Base-by-base conservation (phyloP, 805 yeast genomes). In the Metschnikowia kunwiensis region DNA sequence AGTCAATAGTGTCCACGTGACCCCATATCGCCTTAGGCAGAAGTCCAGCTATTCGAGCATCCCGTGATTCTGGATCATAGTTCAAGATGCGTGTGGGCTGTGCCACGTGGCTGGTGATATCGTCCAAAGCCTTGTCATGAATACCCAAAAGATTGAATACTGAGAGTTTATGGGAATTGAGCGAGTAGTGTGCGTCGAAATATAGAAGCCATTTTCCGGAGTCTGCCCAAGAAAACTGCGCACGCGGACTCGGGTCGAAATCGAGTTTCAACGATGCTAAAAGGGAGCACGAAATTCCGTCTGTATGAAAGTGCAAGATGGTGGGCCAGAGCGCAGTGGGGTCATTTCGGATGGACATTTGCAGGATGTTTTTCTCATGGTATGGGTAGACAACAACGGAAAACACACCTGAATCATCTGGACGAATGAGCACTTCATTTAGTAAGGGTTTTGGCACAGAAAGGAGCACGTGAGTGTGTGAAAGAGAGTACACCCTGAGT, bases 401-500 rank as follows among this genome's bases (percentile, higher is more conserved):
- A 70, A 70, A 68, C n/a, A 60, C 43, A 18, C 47, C 35, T 5
- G 40, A 26, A 13, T 40, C 30, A n/a, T 34, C 30, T 1, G 58
- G 56, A 11, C 59, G 51, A 5, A 46, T 22, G 6, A 53, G 15
- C 7, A 60, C 29, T 12, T 38, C 25, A 8, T 36, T 42, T 6
- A 45, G 30, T 1, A 54, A 33, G 1, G 74, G 74, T 37, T 63
- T 63, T 21, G 60, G 51, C 1, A 68, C 41, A 7, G 59, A 58
- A 37, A 58, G 51, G 5, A 63, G 39, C 9, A 61, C 40, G 26
- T 56, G 59, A 0, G 65, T 54, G 36, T 66, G 59, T 38, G 64
- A 65, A 3, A 68, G 40, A 1, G 72, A 66, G 40, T 63, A 68
- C 8, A 66, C 49, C 30, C 58, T 60, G 10, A 54, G 52, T 21